These are phyloP conservation scores for Auricularia sp. DNA, from an alignment of 768 basidiomycete genomes.

Conservation along the genomic window DNA sequence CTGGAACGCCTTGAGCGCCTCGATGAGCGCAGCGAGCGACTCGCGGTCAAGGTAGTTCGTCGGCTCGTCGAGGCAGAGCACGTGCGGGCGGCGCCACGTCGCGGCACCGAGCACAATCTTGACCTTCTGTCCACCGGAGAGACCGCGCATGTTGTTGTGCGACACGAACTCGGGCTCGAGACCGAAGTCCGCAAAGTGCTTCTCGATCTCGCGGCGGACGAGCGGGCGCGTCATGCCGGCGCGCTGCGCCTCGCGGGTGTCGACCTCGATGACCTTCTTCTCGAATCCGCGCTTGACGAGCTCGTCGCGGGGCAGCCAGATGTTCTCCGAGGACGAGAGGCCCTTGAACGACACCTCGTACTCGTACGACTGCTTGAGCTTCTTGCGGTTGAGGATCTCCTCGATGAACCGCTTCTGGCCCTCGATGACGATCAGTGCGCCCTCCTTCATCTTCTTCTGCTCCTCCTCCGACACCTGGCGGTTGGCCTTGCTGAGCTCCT, in stretches of 20 bases:
- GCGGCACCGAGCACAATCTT: constrained; percentile 98
- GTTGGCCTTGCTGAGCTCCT: constrained; percentile 89
- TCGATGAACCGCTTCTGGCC: constrained; percentile 94
- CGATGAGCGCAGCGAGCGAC: constrained; percentile 96
- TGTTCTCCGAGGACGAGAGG: constrained; percentile 93
- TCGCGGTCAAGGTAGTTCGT: constrained; percentile 99
- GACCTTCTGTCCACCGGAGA: constrained; percentile 98
- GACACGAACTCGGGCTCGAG: constrained; percentile 98
- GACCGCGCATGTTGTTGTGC: constrained; percentile 98
- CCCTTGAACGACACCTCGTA: constrained; percentile 96
- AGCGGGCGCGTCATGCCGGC: constrained; percentile 91
- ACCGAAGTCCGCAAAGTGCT: constrained; percentile 98
- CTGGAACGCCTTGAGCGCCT: constrained; percentile 95
- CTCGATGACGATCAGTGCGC: constrained; percentile 73
- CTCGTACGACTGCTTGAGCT: constrained; percentile 99
- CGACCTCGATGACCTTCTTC: constrained; percentile 98
- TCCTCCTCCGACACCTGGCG: constrained; percentile 85
- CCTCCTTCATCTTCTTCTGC: constrained; percentile 93
- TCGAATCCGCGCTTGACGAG: constrained; percentile 97
- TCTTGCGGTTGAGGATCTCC: constrained; percentile 85
- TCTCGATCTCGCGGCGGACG: constrained; percentile 97
- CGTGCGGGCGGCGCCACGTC: constrained; percentile 97
- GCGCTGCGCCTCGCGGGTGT: constrained; percentile 94
- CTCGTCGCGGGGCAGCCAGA: constrained; percentile 94
- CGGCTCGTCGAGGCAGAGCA: constrained; percentile 95